Percentiles rank a stretch among this genome's conserved stretches.
Evolutionary conservation across 139 green algal genomes (phyloP).

Genomic region (Choricystis sp.): DNA sequence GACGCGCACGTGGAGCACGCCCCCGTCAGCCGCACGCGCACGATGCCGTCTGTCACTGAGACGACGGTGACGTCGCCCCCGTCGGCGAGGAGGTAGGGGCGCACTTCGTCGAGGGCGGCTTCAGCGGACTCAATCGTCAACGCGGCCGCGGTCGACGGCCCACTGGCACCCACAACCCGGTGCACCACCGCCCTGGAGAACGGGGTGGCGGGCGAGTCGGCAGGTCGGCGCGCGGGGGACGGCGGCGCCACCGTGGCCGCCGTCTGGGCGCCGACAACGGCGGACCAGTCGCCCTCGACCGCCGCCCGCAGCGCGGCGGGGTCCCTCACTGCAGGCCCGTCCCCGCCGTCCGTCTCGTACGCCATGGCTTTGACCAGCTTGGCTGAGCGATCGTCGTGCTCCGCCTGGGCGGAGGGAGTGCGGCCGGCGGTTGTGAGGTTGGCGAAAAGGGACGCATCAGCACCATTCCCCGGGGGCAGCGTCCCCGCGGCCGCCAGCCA

Average conservation of each 20-base stretch:
- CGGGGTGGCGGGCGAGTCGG: constrained; percentile 37
- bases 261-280: constrained; percentile 64
- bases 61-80: constrained; percentile 84
- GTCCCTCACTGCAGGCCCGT: too few relatives aligned
- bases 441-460: constrained; percentile 42
- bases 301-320: constrained; percentile 14
- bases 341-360: constrained; percentile 38
- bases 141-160: neutral
- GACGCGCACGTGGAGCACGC: constrained; percentile 72
- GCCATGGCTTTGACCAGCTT: constrained; percentile 31
- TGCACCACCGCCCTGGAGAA: constrained; percentile 49
- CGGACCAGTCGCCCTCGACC: constrained; percentile 64
- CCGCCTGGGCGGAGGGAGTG: constrained; percentile 31
- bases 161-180: constrained; percentile 31
- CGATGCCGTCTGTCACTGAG: constrained; percentile 45
- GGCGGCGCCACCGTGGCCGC: constrained; percentile 17
- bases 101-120: constrained; percentile 58
- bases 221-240: neutral
- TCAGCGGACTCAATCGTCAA: constrained; percentile 42
- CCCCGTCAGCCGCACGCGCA: constrained; percentile 60
- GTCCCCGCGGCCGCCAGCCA: constrained; percentile 48
- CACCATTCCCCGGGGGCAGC: constrained; percentile 56
- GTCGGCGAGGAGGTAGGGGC: constrained; percentile 87
- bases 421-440: constrained; percentile 12
- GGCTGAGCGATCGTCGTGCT: constrained; percentile 66